phyloP scores from a whole-genome alignment of 306 rosid genomes.

The Trichosanthes cucumerina region DNA sequence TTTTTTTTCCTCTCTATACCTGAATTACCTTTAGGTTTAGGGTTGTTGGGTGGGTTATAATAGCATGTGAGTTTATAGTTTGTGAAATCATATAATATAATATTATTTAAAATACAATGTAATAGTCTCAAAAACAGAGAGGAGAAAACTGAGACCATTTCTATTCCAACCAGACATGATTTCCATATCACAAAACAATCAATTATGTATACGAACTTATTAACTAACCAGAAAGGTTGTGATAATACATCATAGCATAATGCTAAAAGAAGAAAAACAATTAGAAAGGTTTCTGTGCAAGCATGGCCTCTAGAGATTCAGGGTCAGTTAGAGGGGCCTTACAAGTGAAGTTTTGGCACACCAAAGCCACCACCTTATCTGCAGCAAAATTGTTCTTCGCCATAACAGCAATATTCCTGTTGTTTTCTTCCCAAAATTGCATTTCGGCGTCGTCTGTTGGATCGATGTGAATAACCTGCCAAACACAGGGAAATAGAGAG shows the following conservation, averaged over 20 bases:
- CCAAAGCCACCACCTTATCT: conserved; percentile 57
- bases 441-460: conserved; percentile 52
- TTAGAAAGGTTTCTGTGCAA: conserved; percentile 29
- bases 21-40: too few relatives aligned
- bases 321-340: conserved; percentile 46
- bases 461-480: conserved; percentile 70
- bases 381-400: conserved; percentile 39
- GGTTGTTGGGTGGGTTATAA: too few relatives aligned
- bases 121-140: neutral
- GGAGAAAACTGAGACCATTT: neutral
- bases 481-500: neutral
- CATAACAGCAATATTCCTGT: conserved; percentile 58
- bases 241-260: neutral
- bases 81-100: too few relatives aligned
- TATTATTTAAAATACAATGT: too few relatives aligned
- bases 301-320: conserved; percentile 39
- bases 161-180: neutral
- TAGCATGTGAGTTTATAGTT: too few relatives aligned
- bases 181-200: neutral
- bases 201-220: neutral
- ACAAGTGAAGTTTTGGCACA: conserved; percentile 83
- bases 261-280: neutral
- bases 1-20: too few relatives aligned
- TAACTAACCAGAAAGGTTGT: neutral
- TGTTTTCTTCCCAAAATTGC: conserved; percentile 76